Conservation (phyloP, 1,139 yeast species). For the Casaregolazyma lundiana region DNA sequence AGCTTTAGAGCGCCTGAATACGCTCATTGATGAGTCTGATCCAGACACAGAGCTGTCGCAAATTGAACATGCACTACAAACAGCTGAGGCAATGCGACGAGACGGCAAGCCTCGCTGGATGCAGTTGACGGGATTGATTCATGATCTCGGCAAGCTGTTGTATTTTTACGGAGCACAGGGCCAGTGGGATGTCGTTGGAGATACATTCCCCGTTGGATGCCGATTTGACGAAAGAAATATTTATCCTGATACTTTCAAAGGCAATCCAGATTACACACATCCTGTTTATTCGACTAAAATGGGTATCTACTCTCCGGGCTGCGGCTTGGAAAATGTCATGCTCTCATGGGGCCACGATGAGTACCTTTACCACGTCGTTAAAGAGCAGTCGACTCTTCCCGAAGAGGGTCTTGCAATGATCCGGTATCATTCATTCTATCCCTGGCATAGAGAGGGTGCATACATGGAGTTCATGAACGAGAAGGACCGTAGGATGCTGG, state of each 20-base stretch:
- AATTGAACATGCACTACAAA: constrained; percentile 70
- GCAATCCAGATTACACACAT: constrained; percentile 57
- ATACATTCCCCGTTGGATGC: constrained; percentile 74
- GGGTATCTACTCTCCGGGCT: constrained; percentile 60
- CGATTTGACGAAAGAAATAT: constrained; percentile 56
- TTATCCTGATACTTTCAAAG: constrained; percentile 53
- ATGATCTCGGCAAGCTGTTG: constrained; percentile 63
- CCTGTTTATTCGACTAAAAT: constrained; percentile 63
- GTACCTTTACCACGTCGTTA: constrained; percentile 70
- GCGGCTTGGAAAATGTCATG: constrained; percentile 70
- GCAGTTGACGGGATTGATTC: constrained; percentile 67
- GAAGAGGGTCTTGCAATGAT: constrained; percentile 70
- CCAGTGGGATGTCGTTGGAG: constrained; percentile 83
- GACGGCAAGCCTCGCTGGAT: constrained; percentile 73
- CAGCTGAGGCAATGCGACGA: constrained; percentile 67
- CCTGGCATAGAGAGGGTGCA: constrained; percentile 72
- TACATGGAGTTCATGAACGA: constrained; percentile 62
- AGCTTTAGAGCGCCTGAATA: constrained; percentile 58
- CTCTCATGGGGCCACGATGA: constrained; percentile 79
- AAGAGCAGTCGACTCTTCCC: constrained; percentile 58
- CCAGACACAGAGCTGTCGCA: constrained; percentile 74
- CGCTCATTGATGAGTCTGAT: constrained; percentile 64
- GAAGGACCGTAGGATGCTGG: constrained; percentile 56
- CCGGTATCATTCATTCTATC: constrained; percentile 69
- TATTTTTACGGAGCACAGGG: constrained; percentile 69